Evolutionary conservation across 2,329 filamentous ascomycete genomes (phyloP).

Genomic region (Stemphylium beticola): DNA sequence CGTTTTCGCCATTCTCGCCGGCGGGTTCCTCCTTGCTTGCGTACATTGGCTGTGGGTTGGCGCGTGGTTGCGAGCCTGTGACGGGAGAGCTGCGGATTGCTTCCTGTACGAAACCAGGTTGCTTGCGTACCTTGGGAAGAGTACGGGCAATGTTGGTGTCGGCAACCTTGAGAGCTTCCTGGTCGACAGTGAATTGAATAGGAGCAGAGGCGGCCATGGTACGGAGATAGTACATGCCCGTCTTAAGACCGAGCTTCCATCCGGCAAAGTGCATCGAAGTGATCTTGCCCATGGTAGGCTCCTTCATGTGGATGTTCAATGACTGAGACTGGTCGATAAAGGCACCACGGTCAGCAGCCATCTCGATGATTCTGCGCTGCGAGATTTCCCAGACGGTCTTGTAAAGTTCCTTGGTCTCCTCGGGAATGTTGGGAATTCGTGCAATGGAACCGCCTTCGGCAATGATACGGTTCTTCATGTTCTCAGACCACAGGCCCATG

Average conservation of each 20-base stretch:
- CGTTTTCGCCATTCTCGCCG: constrained; percentile 56
- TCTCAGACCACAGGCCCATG: constrained; percentile 96
- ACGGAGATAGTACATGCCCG: constrained; percentile 99
- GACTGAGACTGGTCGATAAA: constrained; percentile 99
- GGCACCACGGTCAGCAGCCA: constrained; percentile 96
- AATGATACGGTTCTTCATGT: constrained; percentile 99
- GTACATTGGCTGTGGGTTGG: constrained; percentile 72
- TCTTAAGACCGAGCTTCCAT: constrained; percentile 99
- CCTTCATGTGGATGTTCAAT: constrained; percentile 99
- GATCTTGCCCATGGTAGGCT: constrained; percentile 99
- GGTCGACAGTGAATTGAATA: constrained; percentile 99
- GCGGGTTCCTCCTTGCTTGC: constrained; percentile 59
- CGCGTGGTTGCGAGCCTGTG: constrained; percentile 58
- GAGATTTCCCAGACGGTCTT: constrained; percentile 99
- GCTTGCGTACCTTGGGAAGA: constrained; percentile 70
- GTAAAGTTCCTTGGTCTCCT: constrained; percentile 95
- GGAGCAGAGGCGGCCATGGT: constrained; percentile 96
- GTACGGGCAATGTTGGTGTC: constrained; percentile 79
- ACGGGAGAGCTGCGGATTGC: constrained; percentile 18
- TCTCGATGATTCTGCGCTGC: constrained; percentile 92
- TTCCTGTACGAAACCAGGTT: constrained; percentile 32
- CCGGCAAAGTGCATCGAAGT: constrained; percentile 99
- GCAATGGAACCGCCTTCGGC: constrained; percentile 94
- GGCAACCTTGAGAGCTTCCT: constrained; percentile 86
- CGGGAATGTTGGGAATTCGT: constrained; percentile 94